Conservation (phyloP, 345 rosid genomes). For the Ceriops decandra region DNA sequence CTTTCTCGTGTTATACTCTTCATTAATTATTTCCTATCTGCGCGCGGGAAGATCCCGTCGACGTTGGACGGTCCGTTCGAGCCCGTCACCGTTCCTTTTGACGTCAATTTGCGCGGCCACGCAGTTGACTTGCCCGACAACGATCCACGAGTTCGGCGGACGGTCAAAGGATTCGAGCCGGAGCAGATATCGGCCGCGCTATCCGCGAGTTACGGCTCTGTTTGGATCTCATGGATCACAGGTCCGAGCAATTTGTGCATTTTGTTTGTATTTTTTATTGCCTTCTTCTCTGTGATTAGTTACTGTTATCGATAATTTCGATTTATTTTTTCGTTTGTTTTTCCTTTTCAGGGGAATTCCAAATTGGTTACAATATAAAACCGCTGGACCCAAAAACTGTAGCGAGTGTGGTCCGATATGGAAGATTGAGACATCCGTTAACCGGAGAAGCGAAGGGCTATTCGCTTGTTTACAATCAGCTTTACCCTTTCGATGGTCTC, state of each 20-base stretch:
- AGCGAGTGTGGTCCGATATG: slow-evolving; percentile 60
- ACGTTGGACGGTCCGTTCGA: slow-evolving; percentile 62
- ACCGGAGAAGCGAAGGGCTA: slow-evolving; percentile 45
- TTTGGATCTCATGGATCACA: slow-evolving; percentile 81
- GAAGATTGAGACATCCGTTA: slow-evolving; percentile 25
- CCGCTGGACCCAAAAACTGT: slow-evolving; percentile 51
- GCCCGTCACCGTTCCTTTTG: slow-evolving; percentile 62
- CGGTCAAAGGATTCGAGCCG: slow-evolving; percentile 48
- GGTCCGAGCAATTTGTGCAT: slow-evolving; percentile 25
- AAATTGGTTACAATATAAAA: slow-evolving; percentile 39
- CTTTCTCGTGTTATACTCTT: background rate
- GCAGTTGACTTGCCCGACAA: slow-evolving; percentile 64
- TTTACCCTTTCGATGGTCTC: slow-evolving; percentile 52
- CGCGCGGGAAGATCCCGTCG: slow-evolving; percentile 32
- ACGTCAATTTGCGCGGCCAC: slow-evolving; percentile 48
- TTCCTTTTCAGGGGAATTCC: slow-evolving; percentile 50
- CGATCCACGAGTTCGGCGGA: slow-evolving; percentile 59
- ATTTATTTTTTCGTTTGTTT: background rate
- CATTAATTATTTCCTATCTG: background rate
- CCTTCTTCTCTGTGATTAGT: background rate
- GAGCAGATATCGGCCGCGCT: slow-evolving; percentile 68
- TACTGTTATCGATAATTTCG: background rate
- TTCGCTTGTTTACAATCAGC: slow-evolving; percentile 60
- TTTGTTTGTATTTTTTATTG: background rate
- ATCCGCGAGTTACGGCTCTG: slow-evolving; percentile 47